phyloP scores from a whole-genome alignment of 352 stramenopile species.

The Phytophthora citricola region DNA sequence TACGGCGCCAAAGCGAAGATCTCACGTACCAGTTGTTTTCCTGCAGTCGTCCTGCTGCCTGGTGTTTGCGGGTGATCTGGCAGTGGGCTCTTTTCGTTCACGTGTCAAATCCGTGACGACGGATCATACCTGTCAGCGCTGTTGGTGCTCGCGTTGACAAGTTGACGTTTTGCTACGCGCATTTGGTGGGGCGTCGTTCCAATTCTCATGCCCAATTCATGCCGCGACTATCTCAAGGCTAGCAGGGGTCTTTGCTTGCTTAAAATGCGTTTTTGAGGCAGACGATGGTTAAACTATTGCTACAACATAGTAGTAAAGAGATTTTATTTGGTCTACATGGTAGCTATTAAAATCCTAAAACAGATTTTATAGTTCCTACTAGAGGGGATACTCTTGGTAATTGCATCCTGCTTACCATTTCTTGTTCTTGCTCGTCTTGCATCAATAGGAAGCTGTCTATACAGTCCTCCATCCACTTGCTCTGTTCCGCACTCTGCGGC shows the following conservation, averaged over 20 bases:
- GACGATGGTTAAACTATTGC: too few relatives aligned
- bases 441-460: too few relatives aligned
- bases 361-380: too few relatives aligned
- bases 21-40: constrained; percentile 22
- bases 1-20: constrained; percentile 1
- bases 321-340: too few relatives aligned
- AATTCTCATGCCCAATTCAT: background rate
- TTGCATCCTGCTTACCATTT: too few relatives aligned
- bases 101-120: constrained; percentile 23
- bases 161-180: constrained; percentile 2
- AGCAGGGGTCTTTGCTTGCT: background rate
- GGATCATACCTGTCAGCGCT: constrained; percentile 21
- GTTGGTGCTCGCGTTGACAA: constrained; percentile 2
- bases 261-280: background rate
- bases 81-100: constrained; percentile 14
- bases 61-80: constrained; percentile 13
- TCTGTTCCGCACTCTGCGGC: too few relatives aligned
- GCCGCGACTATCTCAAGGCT: too few relatives aligned
- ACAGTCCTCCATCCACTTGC: too few relatives aligned
- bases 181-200: background rate
- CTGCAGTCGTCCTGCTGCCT: constrained; percentile 15
- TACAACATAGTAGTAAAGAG: too few relatives aligned
- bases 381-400: too few relatives aligned
- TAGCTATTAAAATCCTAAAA: too few relatives aligned
- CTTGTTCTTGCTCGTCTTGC: too few relatives aligned